Conservation (phyloP, 176 grass and related monocot genomes). For the Eleusine indica region DNA sequence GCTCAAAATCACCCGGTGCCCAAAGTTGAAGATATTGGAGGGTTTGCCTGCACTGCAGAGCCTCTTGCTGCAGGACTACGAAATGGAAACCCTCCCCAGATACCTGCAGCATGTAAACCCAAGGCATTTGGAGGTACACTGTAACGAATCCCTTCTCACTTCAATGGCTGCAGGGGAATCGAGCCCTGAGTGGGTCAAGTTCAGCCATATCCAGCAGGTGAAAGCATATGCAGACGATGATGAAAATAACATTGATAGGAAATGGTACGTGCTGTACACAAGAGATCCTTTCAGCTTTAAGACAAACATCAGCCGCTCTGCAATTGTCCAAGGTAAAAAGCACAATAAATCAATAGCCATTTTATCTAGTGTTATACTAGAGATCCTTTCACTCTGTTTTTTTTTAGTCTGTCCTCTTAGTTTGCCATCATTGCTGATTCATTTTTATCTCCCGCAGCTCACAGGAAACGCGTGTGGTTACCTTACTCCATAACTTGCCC, state of each 20-base stretch:
- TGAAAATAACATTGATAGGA: neutral
- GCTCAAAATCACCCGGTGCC: fast-evolving
- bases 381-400: neutral
- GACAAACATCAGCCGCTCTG: neutral
- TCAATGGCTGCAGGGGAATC: neutral
- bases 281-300: slow-evolving; percentile 6
- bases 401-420: neutral
- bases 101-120: neutral
- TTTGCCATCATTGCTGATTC: neutral
- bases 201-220: neutral
- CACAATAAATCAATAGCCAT: neutral
- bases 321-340: neutral
- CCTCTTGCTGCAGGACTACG: neutral
- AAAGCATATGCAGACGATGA: neutral
- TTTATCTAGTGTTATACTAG: neutral
- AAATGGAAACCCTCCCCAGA: neutral
- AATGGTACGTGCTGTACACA: neutral
- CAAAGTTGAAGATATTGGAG: neutral
- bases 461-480: fast-evolving
- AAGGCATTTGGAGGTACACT: neutral
- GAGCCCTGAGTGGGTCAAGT: slow-evolving; percentile 15
- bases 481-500: neutral
- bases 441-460: neutral
- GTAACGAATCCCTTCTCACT: neutral
- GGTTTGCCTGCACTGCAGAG: neutral